Evolutionary conservation across 177 flowering plant genomes (phyloP).

Genomic region (Telopea speciosissima): DNA sequence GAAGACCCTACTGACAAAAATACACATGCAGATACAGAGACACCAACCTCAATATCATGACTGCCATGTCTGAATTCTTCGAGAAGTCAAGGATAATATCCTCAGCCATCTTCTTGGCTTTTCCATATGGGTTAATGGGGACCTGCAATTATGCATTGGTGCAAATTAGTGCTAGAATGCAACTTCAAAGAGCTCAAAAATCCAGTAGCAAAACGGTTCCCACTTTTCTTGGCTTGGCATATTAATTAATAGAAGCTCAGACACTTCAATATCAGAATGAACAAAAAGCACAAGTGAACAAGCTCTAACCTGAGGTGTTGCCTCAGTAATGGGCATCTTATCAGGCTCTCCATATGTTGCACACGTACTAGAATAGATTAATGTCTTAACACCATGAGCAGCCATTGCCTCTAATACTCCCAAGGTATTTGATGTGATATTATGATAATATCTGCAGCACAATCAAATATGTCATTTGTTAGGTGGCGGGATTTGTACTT

Average conservation of each 20-base stretch:
- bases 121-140: conserved; percentile 98
- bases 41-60: conserved; percentile 87
- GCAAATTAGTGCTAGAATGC: conserved; percentile 3
- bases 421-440: conserved; percentile 93
- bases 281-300: background rate
- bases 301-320: conserved; percentile 69
- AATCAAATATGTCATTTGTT: background rate
- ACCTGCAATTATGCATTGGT: conserved; percentile 32
- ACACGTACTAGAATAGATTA: conserved; percentile 98
- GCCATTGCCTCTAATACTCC: conserved; percentile 87
- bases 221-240: background rate
- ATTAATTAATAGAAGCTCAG: background rate
- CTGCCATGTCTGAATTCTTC: conserved; percentile 86
- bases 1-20: background rate
- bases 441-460: conserved; percentile 83
- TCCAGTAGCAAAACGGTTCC: background rate
- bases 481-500: no score
- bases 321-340: conserved; percentile 97
- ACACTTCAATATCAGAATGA: no score
- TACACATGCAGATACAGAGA: background rate
- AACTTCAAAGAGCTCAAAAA: conserved; percentile 2
- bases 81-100: conserved; percentile 93
- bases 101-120: conserved; percentile 99
- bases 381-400: conserved; percentile 66
- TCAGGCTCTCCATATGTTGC: conserved; percentile 99